A percentile compares a stretch with the other conserved stretches of the same genome.
These are phyloP conservation scores for Ophiocordyceps robertsii DNA, from an alignment of 2,329 filamentous ascomycete species.

Conservation along the genomic window DNA sequence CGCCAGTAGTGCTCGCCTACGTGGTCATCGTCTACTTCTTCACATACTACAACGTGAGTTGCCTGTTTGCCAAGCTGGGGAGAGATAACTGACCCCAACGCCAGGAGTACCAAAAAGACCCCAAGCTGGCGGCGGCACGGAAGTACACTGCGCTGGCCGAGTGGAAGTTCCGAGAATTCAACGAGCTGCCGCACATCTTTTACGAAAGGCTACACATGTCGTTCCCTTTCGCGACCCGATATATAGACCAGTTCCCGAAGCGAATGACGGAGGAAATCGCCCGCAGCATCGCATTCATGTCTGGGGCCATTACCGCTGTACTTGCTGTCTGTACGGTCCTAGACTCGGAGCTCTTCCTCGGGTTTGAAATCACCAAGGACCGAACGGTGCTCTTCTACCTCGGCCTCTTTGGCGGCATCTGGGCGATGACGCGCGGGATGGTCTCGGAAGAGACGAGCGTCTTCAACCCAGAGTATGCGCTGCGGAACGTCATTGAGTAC, in stretches of 20 bases:
- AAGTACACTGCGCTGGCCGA: slow-evolving; percentile 88
- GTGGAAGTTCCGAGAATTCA: slow-evolving; percentile 98
- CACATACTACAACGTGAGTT: slow-evolving; percentile 74
- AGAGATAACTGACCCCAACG: neutral
- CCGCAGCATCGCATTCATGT: slow-evolving; percentile 74
- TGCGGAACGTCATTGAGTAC: slow-evolving; percentile 80
- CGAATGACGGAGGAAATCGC: slow-evolving; percentile 80
- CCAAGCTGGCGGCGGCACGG: slow-evolving; percentile 64
- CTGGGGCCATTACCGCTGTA: slow-evolving; percentile 75
- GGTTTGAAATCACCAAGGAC: slow-evolving; percentile 81
- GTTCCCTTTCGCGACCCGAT: slow-evolving; percentile 80
- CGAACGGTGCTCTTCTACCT: slow-evolving; percentile 86
- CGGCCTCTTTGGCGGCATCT: slow-evolving; percentile 68
- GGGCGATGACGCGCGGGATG: slow-evolving; percentile 69
- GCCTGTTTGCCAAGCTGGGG: neutral
- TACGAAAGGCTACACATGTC: slow-evolving; percentile 86
- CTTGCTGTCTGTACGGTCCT: slow-evolving; percentile 73
- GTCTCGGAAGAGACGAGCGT: slow-evolving; percentile 81
- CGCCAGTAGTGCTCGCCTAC: slow-evolving; percentile 78
- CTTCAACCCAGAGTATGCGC: slow-evolving; percentile 81
- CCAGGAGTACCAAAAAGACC: slow-evolving; percentile 90
- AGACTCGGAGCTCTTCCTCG: slow-evolving; percentile 80
- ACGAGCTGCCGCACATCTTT: slow-evolving; percentile 88
- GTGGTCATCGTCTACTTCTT: slow-evolving; percentile 85
- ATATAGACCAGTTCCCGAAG: slow-evolving; percentile 93